Evolutionary conservation across 345 rosid genomes (phyloP).

Genomic region (Acer yangbiense): DNA sequence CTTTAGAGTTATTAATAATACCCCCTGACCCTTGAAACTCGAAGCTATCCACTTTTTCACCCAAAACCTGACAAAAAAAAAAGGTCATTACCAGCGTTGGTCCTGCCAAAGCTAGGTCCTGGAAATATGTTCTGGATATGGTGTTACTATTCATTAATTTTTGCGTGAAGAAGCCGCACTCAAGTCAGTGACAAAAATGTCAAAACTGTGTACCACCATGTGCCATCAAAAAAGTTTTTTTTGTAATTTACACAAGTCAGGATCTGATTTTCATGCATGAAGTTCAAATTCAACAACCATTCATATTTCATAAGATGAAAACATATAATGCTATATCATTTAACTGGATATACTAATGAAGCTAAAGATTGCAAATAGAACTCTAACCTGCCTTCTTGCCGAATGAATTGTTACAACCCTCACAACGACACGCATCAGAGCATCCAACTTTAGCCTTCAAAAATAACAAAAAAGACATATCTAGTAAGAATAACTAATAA

Average conservation of each 20-base stretch:
- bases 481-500: background rate
- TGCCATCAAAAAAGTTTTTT: background rate
- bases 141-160: background rate
- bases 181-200: background rate
- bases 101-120: background rate
- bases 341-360: background rate
- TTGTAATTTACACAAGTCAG: background rate
- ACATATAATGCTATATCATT: background rate
- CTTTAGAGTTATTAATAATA: background rate
- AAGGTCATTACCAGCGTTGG: too few species aligned
- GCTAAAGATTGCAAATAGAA: background rate
- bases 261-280: background rate
- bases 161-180: too few species aligned
- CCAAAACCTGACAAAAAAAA: too few species aligned
- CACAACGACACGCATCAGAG: slow-evolving; percentile 48
- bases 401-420: slow-evolving; percentile 39
- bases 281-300: background rate
- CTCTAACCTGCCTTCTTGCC: slow-evolving; percentile 39
- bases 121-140: background rate
- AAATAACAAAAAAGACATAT: slow-evolving; percentile 4
- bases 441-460: slow-evolving; percentile 49
- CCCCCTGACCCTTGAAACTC: too few species aligned
- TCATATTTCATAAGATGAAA: background rate
- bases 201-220: background rate
- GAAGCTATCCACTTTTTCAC: too few species aligned